phyloP scores from a whole-genome alignment of 2,329 filamentous ascomycete species.

The Hymenoscyphus infarciens region DNA sequence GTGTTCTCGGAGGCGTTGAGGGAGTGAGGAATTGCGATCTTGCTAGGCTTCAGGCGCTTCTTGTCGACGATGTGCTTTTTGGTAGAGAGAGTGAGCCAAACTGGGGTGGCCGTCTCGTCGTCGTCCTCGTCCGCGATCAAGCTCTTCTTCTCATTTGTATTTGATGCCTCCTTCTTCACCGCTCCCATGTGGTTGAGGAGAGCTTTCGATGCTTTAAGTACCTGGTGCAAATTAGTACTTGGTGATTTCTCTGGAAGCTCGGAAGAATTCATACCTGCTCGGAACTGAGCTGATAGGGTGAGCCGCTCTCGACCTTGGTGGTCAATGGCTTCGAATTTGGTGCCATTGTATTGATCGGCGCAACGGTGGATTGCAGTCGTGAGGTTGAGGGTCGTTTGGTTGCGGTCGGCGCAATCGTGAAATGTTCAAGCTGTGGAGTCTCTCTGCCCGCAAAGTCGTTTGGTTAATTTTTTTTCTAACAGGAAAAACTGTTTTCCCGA shows the following conservation, averaged over 20 bases:
- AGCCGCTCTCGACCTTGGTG: constrained; percentile 34
- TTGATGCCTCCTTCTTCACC: constrained; percentile 44
- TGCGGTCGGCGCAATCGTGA: constrained; percentile 5
- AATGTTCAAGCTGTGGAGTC: constrained; percentile 1
- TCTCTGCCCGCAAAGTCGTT: constrained; percentile 1
- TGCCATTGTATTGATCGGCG: constrained; percentile 27
- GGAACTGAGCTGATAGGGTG: constrained; percentile 35
- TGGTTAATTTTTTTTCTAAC: constrained; percentile 8
- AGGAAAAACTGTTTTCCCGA: background rate
- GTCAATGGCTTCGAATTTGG: constrained; percentile 31
- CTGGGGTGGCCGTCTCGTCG: constrained; percentile 45
- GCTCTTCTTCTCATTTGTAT: constrained; percentile 50
- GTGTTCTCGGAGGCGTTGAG: constrained; percentile 63
- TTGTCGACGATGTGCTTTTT: constrained; percentile 68
- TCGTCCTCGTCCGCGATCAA: constrained; percentile 47
- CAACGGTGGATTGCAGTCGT: constrained; percentile 1
- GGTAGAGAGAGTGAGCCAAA: constrained; percentile 62
- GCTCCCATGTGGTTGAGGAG: constrained; percentile 60
- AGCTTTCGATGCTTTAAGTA: constrained; percentile 60
- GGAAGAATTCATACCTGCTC: constrained; percentile 29
- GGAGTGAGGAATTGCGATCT: constrained; percentile 74
- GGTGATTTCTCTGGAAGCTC: background rate
- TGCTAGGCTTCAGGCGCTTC: constrained; percentile 76
- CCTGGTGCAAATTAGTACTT: constrained; percentile 38
- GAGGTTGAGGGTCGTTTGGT: background rate